Evolutionary conservation across 2,329 filamentous ascomycete species (phyloP).

Genomic region (Pseudogymnoascus sp.): DNA sequence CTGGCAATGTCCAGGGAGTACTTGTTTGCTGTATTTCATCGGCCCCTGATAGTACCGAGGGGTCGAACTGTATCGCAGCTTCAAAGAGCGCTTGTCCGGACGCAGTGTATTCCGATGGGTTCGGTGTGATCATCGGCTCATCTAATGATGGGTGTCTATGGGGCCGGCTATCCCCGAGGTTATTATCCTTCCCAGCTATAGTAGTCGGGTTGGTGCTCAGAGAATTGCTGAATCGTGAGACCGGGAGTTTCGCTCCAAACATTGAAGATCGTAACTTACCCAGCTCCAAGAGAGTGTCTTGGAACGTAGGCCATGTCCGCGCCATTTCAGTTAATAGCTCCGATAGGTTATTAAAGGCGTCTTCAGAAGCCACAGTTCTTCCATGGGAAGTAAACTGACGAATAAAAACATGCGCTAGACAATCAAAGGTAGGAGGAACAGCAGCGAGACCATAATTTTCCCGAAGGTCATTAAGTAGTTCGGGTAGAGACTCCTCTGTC

Average conservation of each 20-base stretch:
- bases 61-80: conserved; percentile 3
- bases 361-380: background rate
- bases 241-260: background rate
- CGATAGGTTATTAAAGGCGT: background rate
- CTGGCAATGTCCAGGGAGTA: background rate
- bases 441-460: background rate
- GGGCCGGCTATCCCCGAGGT: background rate
- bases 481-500: background rate
- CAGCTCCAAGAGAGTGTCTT: conserved; percentile 1
- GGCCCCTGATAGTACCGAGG: background rate
- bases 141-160: background rate
- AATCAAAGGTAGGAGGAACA: conserved; percentile 6
- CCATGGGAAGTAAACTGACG: conserved; percentile 3
- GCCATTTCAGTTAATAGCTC: background rate
- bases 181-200: background rate
- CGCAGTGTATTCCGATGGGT: background rate
- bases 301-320: conserved; percentile 3
- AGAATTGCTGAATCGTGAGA: background rate
- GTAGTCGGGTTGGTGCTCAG: background rate
- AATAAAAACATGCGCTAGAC: background rate
- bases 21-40: background rate
- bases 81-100: background rate
- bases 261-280: conserved; percentile 2
- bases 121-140: background rate
- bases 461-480: background rate